A percentile compares a stretch with the other conserved stretches of the same genome.
These are phyloP conservation scores for Pulveroboletus ravenelii DNA, from an alignment of 768 basidiomycete species.

Conservation along the genomic window DNA sequence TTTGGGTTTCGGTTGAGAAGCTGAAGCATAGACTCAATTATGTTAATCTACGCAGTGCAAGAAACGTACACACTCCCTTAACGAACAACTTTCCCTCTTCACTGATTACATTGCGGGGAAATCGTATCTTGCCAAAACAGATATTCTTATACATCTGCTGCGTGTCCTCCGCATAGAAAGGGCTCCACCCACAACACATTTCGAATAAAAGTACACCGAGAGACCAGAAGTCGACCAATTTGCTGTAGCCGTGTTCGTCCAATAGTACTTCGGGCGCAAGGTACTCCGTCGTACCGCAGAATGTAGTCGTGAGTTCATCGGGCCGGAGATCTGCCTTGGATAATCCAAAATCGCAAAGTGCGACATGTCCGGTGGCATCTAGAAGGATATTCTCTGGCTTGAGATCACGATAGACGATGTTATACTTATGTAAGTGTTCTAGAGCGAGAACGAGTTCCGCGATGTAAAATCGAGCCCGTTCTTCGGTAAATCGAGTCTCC, in stretches of 20 bases:
- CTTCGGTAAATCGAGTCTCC: conserved; percentile 91
- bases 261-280: conserved; percentile 98
- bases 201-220: conserved; percentile 95
- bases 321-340: conserved; percentile 93
- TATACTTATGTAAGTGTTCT: conserved; percentile 96
- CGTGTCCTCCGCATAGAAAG: conserved; percentile 98
- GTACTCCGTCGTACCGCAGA: conserved; percentile 98
- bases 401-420: conserved; percentile 93
- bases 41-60: conserved; percentile 6
- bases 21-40: conserved; percentile 39
- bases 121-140: conserved; percentile 98
- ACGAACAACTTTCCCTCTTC: conserved; percentile 99
- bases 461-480: conserved; percentile 92
- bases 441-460: conserved; percentile 93
- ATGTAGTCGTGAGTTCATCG: conserved; percentile 97
- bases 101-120: conserved; percentile 93
- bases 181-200: conserved; percentile 99
- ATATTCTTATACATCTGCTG: conserved; percentile 99
- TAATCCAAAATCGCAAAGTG: conserved; percentile 96
- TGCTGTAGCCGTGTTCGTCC: conserved; percentile 97
- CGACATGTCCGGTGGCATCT: conserved; percentile 97
- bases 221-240: conserved; percentile 98
- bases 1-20: conserved; percentile 98
- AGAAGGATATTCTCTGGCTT: conserved; percentile 99
- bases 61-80: conserved; percentile 73